These are phyloP conservation scores for Fusarium subtropicale DNA, from an alignment of 2,329 filamentous ascomycete species.

Conservation along the genomic window DNA sequence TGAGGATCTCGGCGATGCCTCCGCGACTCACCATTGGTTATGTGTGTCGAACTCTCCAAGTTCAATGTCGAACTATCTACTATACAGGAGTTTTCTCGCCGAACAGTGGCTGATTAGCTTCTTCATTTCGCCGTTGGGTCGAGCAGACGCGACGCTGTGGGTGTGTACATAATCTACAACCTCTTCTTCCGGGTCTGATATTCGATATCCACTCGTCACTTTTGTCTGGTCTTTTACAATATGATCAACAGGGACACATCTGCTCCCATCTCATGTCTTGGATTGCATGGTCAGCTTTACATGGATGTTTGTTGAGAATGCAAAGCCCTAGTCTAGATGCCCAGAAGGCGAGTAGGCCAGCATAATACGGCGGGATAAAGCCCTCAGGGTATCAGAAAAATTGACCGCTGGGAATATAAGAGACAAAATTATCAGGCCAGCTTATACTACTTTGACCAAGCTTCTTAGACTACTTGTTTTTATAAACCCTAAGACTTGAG, in stretches of 20 bases:
- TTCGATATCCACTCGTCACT: not conserved
- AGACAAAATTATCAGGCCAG: no score
- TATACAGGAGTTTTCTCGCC: not conserved
- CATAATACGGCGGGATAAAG: not conserved
- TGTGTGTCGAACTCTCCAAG: not conserved
- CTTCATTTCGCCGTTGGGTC: not conserved
- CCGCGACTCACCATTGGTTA: conserved; percentile 11
- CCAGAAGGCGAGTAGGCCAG: not conserved
- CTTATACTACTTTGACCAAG: no score
- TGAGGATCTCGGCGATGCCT: not conserved
- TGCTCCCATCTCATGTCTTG: not conserved
- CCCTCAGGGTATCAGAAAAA: no score
- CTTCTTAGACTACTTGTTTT: no score
- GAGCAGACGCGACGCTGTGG: not conserved
- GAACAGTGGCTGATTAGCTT: not conserved
- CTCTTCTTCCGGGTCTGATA: not conserved
- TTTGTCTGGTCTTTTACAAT: not conserved
- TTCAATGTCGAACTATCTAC: not conserved
- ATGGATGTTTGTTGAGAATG: not conserved
- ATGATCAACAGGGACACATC: not conserved
- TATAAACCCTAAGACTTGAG: no score
- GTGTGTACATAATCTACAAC: not conserved
- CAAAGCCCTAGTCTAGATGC: not conserved
- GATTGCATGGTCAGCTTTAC: not conserved
- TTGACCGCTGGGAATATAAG: no score